phyloP scores from a whole-genome alignment of 208 protist species.

The Trypanosoma rangeli region DNA sequence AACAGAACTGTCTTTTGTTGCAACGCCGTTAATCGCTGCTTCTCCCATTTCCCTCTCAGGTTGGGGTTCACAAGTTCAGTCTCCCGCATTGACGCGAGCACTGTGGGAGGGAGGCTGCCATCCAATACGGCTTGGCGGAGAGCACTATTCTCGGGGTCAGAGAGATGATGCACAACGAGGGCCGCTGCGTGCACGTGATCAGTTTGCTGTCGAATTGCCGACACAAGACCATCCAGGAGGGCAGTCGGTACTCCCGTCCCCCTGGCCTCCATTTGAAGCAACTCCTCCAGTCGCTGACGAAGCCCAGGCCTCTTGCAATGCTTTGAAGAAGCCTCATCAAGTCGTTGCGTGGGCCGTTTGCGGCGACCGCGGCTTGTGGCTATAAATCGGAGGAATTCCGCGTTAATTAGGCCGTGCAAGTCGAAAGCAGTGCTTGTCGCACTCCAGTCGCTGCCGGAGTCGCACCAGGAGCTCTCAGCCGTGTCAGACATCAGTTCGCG shows the following conservation, averaged over 20 bases:
- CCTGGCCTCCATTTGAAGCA: background rate
- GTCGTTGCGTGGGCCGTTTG: background rate
- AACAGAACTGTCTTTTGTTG: slow-evolving; percentile 55
- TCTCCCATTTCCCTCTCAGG: slow-evolving; percentile 29
- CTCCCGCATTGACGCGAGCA: slow-evolving; percentile 44
- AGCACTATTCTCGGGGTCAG: slow-evolving; percentile 50
- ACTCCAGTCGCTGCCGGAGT: slow-evolving; percentile 18
- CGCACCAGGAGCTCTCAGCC: slow-evolving; percentile 4
- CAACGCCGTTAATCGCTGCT: slow-evolving; percentile 31
- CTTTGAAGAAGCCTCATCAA: slow-evolving; percentile 13
- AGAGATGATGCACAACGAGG: slow-evolving; percentile 41
- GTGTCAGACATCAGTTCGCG: background rate
- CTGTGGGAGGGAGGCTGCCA: slow-evolving; percentile 20
- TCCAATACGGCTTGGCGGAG: slow-evolving; percentile 38
- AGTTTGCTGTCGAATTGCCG: slow-evolving; percentile 20
- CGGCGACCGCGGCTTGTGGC: background rate
- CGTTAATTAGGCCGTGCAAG: background rate
- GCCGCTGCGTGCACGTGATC: slow-evolving; percentile 37
- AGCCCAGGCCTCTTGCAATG: slow-evolving; percentile 13
- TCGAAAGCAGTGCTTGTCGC: background rate
- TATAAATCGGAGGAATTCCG: slow-evolving; percentile 10
- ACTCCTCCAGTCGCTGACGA: slow-evolving; percentile 18
- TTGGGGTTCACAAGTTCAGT: slow-evolving; percentile 46
- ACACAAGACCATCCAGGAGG: slow-evolving; percentile 28
- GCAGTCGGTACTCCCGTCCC: background rate